Evolutionary conservation across 2,329 filamentous ascomycete genomes (phyloP), one percentile per base, ranked within the genome.

Genomic region (Colletotrichum endophyticum): DNA sequence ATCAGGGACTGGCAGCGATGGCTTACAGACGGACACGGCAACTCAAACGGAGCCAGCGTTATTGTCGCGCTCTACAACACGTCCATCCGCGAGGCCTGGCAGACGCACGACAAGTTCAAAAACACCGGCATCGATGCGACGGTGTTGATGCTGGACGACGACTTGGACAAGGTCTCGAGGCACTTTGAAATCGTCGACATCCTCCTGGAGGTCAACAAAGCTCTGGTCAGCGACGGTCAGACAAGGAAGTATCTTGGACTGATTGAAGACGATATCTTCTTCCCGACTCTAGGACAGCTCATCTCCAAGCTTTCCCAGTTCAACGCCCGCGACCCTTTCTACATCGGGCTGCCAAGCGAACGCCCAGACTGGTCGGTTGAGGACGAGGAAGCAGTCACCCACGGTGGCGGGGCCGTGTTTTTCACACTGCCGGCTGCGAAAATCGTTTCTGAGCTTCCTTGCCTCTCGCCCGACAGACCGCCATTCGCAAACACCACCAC

Each of bases 251-350:
- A 86, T 82, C 85, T 86, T 49, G 87, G 84, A 2, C 81, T 89
- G 2, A 78, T 89, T 2, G 88, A 89, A 36, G 87, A 89, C 77
- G 84, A 86, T 70, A 81, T 88, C 66, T 89, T 89, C 79, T 84
- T 89, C 63, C 87, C 88, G 1, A 85, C 85, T 49, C 79, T 88
- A 36, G 80, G 81, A 1, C 81, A 83, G 57, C 84, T 89, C 11
- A 79, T 87, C 5, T 78, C 83, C 30, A 83, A 82, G 8, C 83
- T 89, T 4, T 81, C 80, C n/a, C 25, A 25, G 8, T 75, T 75
- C 30, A 66, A 77, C 15, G 70, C 79, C 1, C 85, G 85, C 72
- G 81, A 85, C 63, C 75, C 83, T 1, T 74, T 86, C 16, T 88
- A 86, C 78, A 73, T 89, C 16, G 87, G 87, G 16, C 80, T 88